Conservation (phyloP, 192 early-diverging fungal species). For the Paraglomus occultum region DNA sequence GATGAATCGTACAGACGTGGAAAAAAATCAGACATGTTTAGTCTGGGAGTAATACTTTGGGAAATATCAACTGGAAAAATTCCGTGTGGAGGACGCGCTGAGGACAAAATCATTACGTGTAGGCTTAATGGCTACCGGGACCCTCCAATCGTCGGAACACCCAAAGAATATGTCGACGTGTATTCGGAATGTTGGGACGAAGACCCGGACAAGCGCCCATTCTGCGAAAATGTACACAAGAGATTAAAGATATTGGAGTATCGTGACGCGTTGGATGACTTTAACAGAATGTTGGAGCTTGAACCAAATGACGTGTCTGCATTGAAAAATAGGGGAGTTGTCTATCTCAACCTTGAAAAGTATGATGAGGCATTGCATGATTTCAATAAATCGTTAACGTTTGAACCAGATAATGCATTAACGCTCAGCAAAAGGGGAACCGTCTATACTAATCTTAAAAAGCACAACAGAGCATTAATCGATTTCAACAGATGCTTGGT, state of each 20-base stretch:
- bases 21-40: too few species aligned
- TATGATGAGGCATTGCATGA: not conserved
- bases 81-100: too few species aligned
- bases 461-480: not conserved
- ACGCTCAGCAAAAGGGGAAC: not conserved
- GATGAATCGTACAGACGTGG: too few species aligned
- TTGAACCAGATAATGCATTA: not conserved
- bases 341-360: not conserved
- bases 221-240: too few species aligned
- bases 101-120: too few species aligned
- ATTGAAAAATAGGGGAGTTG: constrained; percentile 4
- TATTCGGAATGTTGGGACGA: constrained; percentile 9
- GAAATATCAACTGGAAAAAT: too few species aligned
- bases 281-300: not conserved
- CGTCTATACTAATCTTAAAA: not conserved
- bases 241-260: not conserved
- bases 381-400: not conserved
- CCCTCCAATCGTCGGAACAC: not conserved
- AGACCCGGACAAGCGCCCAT: not conserved
- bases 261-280: not conserved
- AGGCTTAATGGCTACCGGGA: too few species aligned
- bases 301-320: constrained; percentile 11
- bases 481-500: not conserved
- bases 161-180: not conserved
- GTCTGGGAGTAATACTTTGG: too few species aligned